phyloP scores from a whole-genome alignment of 257 asterid species.

The Ehretia macrophylla region DNA sequence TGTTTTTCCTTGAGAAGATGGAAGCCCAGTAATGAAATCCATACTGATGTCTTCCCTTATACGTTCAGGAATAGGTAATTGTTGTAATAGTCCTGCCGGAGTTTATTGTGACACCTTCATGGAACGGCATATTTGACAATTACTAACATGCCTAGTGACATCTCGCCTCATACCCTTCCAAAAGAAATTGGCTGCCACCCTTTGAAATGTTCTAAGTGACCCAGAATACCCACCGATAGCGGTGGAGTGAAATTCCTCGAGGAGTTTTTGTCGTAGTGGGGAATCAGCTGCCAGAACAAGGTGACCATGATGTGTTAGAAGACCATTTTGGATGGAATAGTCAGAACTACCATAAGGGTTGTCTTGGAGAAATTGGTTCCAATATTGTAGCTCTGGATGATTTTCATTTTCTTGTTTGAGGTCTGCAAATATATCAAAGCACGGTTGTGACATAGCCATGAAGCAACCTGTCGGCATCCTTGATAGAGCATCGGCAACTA shows the following conservation, averaged over 20 bases:
- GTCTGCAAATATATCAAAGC: not conserved
- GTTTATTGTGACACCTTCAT: not conserved
- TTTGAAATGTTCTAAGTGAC: not conserved
- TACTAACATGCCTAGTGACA: not conserved
- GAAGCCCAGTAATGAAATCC: too few relatives aligned
- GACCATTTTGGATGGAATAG: too few relatives aligned
- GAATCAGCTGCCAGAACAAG: not conserved
- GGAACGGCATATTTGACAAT: not conserved
- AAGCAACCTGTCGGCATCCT: not conserved
- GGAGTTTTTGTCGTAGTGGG: not conserved
- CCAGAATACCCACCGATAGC: not conserved
- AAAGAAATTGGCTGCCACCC: not conserved
- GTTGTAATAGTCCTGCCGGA: not conserved
- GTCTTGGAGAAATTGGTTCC: too few relatives aligned
- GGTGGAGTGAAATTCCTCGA: slow-evolving; percentile 1
- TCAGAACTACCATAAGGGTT: too few relatives aligned
- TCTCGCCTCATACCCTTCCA: not conserved
- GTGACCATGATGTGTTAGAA: not conserved
- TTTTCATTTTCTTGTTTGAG: too few relatives aligned
- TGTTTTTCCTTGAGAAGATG: too few relatives aligned
- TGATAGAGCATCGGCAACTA: not conserved
- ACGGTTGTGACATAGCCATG: not conserved
- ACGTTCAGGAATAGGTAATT: not conserved
- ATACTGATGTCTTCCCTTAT: too few relatives aligned
- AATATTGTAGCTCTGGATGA: too few relatives aligned